Evolutionary conservation across 2,329 filamentous ascomycete genomes (phyloP).

Genomic region (Ophiocordyceps camponoti-leonardi): DNA sequence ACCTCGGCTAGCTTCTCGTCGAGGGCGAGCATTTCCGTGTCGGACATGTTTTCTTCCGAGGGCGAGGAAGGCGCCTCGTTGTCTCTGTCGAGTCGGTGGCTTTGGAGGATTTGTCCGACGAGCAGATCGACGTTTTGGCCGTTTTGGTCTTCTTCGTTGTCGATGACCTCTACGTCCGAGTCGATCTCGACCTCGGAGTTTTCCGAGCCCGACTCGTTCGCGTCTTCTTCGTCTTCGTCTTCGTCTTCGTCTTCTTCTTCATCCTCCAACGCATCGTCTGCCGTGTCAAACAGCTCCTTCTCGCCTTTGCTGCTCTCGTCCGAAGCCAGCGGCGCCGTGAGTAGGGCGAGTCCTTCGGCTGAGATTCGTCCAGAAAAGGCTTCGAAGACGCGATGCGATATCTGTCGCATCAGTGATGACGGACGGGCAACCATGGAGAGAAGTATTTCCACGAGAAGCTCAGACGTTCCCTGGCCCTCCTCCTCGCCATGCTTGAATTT

Average conservation of each 20-base stretch:
- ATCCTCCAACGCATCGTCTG: conserved; percentile 27
- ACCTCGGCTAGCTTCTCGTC: conserved; percentile 72
- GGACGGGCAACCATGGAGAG: conserved; percentile 79
- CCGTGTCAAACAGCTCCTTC: conserved; percentile 64
- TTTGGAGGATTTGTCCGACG: conserved; percentile 62
- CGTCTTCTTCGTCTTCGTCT: conserved; percentile 29
- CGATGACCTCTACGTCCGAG: conserved; percentile 19
- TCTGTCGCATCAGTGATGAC: conserved; percentile 68
- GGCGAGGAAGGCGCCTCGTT: conserved; percentile 36
- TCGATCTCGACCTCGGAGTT: conserved; percentile 27
- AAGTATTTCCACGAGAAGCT: conserved; percentile 70
- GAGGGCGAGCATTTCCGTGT: conserved; percentile 85
- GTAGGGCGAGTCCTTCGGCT: conserved; percentile 48
- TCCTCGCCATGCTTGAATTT: conserved; percentile 39
- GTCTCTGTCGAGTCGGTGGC: conserved; percentile 45
- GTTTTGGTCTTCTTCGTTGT: conserved; percentile 25
- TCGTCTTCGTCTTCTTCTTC: conserved; percentile 5
- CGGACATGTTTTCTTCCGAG: conserved; percentile 71
- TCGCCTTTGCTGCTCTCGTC: conserved; percentile 74
- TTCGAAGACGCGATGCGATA: conserved; percentile 76
- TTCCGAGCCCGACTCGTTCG: conserved; percentile 19
- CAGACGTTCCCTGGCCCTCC: conserved; percentile 40
- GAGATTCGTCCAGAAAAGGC: conserved; percentile 65
- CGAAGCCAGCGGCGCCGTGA: conserved; percentile 52
- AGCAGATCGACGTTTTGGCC: conserved; percentile 48